phyloP scores from a whole-genome alignment of 345 rosid genomes.

The Bruguiera gymnorhiza region DNA sequence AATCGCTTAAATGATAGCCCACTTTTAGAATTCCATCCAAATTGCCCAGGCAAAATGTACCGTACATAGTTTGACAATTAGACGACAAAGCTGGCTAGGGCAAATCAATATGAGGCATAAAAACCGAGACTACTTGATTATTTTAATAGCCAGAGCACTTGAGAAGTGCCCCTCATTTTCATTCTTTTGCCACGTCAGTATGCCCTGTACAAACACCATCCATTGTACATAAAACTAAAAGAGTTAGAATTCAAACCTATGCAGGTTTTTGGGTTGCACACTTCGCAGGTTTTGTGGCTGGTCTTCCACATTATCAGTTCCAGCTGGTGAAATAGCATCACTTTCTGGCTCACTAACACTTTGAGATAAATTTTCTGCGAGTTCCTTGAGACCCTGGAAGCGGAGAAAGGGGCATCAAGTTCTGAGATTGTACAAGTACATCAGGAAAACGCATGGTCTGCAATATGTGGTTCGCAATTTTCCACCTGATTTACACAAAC shows the following conservation, averaged over 20 bases:
- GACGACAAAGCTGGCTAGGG: too few species aligned
- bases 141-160: too few species aligned
- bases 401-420: neutral
- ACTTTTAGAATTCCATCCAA: too few species aligned
- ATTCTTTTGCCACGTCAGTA: too few species aligned
- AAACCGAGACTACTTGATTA: too few species aligned
- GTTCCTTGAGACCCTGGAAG: constrained; percentile 56
- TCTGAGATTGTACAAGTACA: neutral
- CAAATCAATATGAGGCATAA: too few species aligned
- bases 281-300: constrained; percentile 15
- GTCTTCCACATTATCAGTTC: constrained; percentile 25
- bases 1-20: too few species aligned
- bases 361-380: constrained; percentile 31
- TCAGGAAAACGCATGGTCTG: neutral
- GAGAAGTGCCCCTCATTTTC: too few species aligned
- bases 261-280: constrained; percentile 28
- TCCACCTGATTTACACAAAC: neutral
- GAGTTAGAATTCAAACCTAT: constrained; percentile 32
- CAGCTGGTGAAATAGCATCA: constrained; percentile 17
- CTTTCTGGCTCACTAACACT: constrained; percentile 20
- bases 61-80: too few species aligned
- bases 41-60: too few species aligned
- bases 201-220: too few species aligned
- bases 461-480: neutral
- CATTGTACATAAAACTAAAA: neutral